Base-by-base conservation (phyloP, 176 grass and related monocot genomes). In the Triticum aestivum region DNA sequence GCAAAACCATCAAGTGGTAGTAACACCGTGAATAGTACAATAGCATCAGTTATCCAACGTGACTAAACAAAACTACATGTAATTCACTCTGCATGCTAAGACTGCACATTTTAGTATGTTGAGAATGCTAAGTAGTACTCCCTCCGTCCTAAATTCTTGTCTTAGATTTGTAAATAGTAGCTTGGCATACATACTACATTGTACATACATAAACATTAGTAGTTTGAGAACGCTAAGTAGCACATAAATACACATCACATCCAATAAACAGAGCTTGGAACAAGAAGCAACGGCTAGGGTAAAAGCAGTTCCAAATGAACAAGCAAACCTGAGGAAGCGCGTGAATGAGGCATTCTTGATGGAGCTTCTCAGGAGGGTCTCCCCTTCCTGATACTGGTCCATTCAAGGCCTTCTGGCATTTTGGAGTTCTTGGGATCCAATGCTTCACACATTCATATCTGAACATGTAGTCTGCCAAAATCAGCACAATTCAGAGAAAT, bases 251-350 rank as follows among this genome's bases (percentile, higher is more conserved):
- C 61, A 39, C 35, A 69, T 8, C 72, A 75, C 72, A 75, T 15
- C 26, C 8, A 76, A 23, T 66, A 61, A 11, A 14, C 29, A 51
- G n/a, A 76, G 29, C 37, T 30, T 68, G 41, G 10, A 61, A 23
- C 64, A 86, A 82, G 75, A 63, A n/a, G 15, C 0, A 79, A 80
- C 27, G 6, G n/a, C 70, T 39, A 42, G 15, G 76, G 30, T 73
- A 51, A 75, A 62, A 64, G 34, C 21, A 64, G 45, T 58, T 68
- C 64, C 24, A 75, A 49, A 87, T 17, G 33, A 84, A 83, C 27
- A 23, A 65, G 26, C 72, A 85, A 83, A 92, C 92, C 74, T 77
- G 74, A 77, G 52, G 45, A 56, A 77, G 27, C 9, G 26, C 27
- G 74, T 77, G 74, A 77, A 5, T 17, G 17, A 56, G 47, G 74